A percentile compares a stretch with the other conserved stretches of the same genome.
Evolutionary conservation across 306 rosid species (phyloP).

Genomic region (Nissolia schottii): DNA sequence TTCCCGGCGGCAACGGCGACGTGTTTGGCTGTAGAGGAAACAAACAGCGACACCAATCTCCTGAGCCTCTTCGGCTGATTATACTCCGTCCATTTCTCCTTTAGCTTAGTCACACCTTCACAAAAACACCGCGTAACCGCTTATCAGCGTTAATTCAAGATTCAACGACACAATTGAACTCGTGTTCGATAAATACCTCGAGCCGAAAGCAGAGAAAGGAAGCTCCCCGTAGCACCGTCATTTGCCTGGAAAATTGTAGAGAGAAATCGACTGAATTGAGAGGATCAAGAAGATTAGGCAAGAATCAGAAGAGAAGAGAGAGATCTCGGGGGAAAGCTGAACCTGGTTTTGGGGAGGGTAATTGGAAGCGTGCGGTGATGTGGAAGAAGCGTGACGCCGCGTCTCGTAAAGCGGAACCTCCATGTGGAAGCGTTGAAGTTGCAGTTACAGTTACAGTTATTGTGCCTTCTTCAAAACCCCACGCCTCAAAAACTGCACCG

Average conservation of each 20-base stretch:
- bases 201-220: conserved; percentile 54
- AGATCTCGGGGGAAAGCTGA: neutral
- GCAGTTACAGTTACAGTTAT: too few species aligned
- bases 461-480: conserved; percentile 34
- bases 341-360: conserved; percentile 52
- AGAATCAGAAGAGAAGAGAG: conserved; percentile 2
- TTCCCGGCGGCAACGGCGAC: conserved; percentile 92
- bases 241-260: conserved; percentile 41
- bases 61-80: conserved; percentile 58
- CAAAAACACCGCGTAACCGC: neutral
- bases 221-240: conserved; percentile 36
- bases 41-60: conserved; percentile 57
- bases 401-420: conserved; percentile 69
- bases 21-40: conserved; percentile 64
- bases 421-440: conserved; percentile 38
- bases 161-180: neutral
- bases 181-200: too few species aligned
- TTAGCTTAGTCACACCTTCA: conserved; percentile 66
- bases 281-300: neutral
- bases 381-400: conserved; percentile 61
- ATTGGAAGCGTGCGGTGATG: conserved; percentile 45
- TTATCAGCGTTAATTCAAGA: neutral
- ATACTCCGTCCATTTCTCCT: conserved; percentile 62
- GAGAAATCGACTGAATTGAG: neutral
- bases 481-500: conserved; percentile 32